Evolutionary conservation across 2,329 filamentous ascomycete genomes (phyloP).

Genomic region (Curvularia eragrostidis): DNA sequence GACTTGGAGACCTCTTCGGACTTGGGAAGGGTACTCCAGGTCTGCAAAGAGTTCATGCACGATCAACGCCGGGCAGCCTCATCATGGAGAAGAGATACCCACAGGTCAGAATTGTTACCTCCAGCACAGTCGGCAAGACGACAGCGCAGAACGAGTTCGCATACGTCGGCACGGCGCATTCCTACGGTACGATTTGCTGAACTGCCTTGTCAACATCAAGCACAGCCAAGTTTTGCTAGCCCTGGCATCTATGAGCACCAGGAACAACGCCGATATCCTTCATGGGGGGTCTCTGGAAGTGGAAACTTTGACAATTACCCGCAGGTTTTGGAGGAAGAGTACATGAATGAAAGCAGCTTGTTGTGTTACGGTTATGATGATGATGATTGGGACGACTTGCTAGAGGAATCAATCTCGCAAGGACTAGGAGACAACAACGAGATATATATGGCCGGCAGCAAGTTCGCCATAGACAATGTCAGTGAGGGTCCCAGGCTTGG

Average conservation of each 20-base stretch:
- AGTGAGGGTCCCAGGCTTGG: conserved; percentile 9
- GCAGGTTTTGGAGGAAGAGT: background rate
- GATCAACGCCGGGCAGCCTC: conserved; percentile 11
- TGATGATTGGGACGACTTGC: conserved; percentile 3
- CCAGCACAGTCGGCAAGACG: background rate
- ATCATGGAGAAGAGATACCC: conserved; percentile 3
- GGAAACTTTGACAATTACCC: background rate
- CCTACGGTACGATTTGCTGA: conserved; percentile 26
- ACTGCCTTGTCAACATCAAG: conserved; percentile 10
- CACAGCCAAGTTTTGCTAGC: conserved; percentile 21
- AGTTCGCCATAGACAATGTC: background rate
- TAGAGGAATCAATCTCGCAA: conserved; percentile 1
- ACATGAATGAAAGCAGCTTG: conserved; percentile 2
- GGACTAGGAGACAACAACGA: background rate
- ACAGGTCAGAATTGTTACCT: background rate
- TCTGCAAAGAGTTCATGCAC: conserved; percentile 34
- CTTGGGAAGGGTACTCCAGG: conserved; percentile 32
- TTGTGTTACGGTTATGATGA: conserved; percentile 1
- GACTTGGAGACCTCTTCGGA: conserved; percentile 31
- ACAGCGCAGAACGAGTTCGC: background rate
- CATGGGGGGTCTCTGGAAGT: background rate
- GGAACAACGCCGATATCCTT: conserved; percentile 21
- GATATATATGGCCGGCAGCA: background rate
- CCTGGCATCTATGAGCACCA: conserved; percentile 40
- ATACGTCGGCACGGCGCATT: conserved; percentile 10